Evolutionary conservation across 208 protist species (phyloP).

Genomic region (Trypanosoma melophagium): DNA sequence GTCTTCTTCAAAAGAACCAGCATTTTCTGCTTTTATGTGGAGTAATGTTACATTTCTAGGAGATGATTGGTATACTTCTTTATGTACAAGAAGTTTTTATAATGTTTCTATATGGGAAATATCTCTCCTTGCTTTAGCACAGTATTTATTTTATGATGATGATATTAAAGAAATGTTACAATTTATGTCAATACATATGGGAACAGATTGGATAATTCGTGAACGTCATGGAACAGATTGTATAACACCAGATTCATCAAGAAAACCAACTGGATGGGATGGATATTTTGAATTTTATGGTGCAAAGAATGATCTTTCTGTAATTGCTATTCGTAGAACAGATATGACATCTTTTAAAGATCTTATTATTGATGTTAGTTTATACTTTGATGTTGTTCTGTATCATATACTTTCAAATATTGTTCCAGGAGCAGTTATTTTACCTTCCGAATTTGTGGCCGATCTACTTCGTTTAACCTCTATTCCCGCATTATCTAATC

Average conservation of each 20-base stretch:
- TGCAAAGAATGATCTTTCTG: slow-evolving; percentile 45
- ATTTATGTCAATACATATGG: slow-evolving; percentile 67
- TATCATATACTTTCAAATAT: slow-evolving; percentile 68
- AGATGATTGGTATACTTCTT: slow-evolving; percentile 74
- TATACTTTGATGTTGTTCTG: slow-evolving; percentile 76
- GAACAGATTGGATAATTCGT: slow-evolving; percentile 63
- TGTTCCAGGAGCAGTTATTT: slow-evolving; percentile 52
- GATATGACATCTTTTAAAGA: slow-evolving; percentile 72
- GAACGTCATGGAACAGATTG: slow-evolving; percentile 51
- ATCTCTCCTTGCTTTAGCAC: slow-evolving; percentile 55
- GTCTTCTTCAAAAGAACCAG: slow-evolving; percentile 21
- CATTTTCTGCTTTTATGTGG: slow-evolving; percentile 56
- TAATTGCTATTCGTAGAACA: slow-evolving; percentile 74
- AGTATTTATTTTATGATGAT: slow-evolving; percentile 64
- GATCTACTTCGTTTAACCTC: slow-evolving; percentile 62
- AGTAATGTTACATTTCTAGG: slow-evolving; percentile 38
- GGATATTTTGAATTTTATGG: slow-evolving; percentile 82
- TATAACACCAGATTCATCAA: slow-evolving; percentile 39
- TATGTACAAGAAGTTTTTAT: slow-evolving; percentile 67
- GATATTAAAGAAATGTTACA: slow-evolving; percentile 56
- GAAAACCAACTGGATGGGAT: slow-evolving; percentile 53
- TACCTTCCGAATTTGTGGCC: slow-evolving; percentile 61
- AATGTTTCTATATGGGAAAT: slow-evolving; percentile 69
- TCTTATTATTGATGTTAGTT: slow-evolving; percentile 74
- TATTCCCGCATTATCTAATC: slow-evolving; percentile 26